Percentiles rank a stretch among this genome's conserved stretches.
Evolutionary conservation across 2,329 filamentous ascomycete species (phyloP).

Genomic region (Aspergillus texensis): DNA sequence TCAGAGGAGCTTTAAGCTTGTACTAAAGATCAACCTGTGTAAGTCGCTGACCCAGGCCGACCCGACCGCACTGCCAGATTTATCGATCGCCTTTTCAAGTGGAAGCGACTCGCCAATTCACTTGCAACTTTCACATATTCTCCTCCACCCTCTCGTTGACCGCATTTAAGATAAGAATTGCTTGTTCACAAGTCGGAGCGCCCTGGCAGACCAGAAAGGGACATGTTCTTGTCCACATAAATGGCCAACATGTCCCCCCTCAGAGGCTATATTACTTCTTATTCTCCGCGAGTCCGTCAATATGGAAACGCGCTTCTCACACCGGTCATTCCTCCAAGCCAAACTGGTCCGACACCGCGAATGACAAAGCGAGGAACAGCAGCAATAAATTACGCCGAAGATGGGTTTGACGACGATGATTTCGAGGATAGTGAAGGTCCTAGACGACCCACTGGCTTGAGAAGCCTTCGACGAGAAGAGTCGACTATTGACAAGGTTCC

Average conservation of each 20-base stretch:
- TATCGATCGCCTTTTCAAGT: background rate
- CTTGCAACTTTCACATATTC: conserved; percentile 3
- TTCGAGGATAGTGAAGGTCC: conserved; percentile 68
- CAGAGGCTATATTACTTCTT: conserved; percentile 87
- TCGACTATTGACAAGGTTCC: conserved; percentile 64
- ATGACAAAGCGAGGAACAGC: conserved; percentile 98
- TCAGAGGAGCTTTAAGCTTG: conserved; percentile 19
- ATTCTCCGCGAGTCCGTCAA: conserved; percentile 83
- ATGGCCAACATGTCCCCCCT: conserved; percentile 60
- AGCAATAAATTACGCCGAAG: conserved; percentile 96
- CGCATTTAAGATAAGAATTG: background rate
- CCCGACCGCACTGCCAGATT: background rate
- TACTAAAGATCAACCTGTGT: conserved; percentile 1
- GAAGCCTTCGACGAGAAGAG: conserved; percentile 80
- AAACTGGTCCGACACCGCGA: conserved; percentile 68
- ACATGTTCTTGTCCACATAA: conserved; percentile 39
- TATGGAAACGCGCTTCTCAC: conserved; percentile 92
- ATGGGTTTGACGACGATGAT: conserved; percentile 80
- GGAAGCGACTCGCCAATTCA: background rate
- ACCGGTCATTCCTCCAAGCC: conserved; percentile 73
- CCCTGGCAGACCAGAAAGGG: conserved; percentile 29
- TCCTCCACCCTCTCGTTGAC: conserved; percentile 17
- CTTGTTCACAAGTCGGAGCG: conserved; percentile 24
- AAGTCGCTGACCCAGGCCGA: background rate
- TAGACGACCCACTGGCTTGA: conserved; percentile 73